Evolutionary conservation across 768 basidiomycete genomes (phyloP).

Genomic region (Candolleomyces eurysporus): DNA sequence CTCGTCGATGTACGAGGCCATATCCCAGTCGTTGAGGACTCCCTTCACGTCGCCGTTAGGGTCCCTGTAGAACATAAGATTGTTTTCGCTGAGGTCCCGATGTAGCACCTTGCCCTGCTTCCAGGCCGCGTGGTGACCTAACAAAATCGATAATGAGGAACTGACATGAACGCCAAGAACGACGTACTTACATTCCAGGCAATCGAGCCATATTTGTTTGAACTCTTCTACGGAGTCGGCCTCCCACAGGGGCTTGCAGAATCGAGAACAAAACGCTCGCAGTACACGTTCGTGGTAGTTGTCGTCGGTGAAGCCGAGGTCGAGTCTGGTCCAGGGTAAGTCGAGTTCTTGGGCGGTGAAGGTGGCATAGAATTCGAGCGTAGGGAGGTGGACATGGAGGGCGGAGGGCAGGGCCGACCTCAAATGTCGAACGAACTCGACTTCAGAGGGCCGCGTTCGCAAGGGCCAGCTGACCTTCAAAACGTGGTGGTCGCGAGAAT

Average conservation of each 20-base stretch:
- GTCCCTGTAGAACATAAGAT: conserved; percentile 22
- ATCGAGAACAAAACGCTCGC: conserved; percentile 15
- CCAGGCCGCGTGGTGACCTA: conserved; percentile 25
- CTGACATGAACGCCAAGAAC: background rate
- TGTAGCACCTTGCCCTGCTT: conserved; percentile 22
- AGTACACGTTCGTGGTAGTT: conserved; percentile 10
- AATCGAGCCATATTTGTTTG: conserved; percentile 24
- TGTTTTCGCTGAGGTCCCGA: conserved; percentile 29
- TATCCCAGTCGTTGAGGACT: conserved; percentile 28
- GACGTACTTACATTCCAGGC: conserved; percentile 26
- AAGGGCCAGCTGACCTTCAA: background rate
- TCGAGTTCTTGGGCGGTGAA: background rate
- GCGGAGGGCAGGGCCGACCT: background rate
- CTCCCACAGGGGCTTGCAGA: conserved; percentile 21
- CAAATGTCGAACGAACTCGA: background rate
- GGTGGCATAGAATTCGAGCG: background rate
- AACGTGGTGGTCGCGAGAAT: background rate
- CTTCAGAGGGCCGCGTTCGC: background rate
- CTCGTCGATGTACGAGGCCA: conserved; percentile 13
- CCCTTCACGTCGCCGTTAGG: conserved; percentile 12
- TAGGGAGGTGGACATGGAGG: background rate
- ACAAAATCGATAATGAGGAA: background rate
- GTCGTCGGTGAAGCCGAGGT: background rate
- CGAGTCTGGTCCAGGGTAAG: conserved; percentile 10
- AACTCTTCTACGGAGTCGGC: conserved; percentile 21